Evolutionary conservation across 2,329 filamentous ascomycete species (phyloP), one percentile per base, ranked within the genome.

Genomic region (Penicillium sp.): DNA sequence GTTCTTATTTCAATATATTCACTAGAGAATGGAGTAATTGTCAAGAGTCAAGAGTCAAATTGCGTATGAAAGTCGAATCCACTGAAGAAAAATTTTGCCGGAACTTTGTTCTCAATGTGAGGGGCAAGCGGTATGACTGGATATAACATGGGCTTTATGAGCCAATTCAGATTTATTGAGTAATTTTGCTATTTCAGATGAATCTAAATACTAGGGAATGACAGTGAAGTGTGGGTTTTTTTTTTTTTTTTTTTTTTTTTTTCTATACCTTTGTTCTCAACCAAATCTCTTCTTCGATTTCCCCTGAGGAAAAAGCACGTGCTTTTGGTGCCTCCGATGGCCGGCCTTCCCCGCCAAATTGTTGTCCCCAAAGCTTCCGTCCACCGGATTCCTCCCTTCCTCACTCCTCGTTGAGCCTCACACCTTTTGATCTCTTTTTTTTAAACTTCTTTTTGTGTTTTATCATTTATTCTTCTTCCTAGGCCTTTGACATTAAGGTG

Each of bases 301-400:
- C 26, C 47, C 35, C 36, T 19, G 18, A 38, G 26, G 39, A 32
- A 53, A 58, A 52, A 62, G 62, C 67, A 66, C 65, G 67, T 67
- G 65, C 61, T 56, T 67, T 66, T 65, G 66, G 67, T 67, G 65
- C 61, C 57, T 67, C 67, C 66, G 66, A 68, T 61, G 53, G 59
- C 61, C 63, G 66, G 65, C 53, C 57, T 62, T 50, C 61, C 61
- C 63, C 60, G 58, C 56, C 57, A 62, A 60, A 60, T 47, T 27
- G 30, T 47, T 26, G 29, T 30, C 34, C 43, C 49, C 47, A 55
- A 59, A 53, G 14, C 29, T 57, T 58, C 51, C 46, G 51, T 30
- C 39, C 53, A 57, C 53, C 49, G 41, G 49, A 36, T 39, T 53
- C 42, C 49, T 57, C 42, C 52, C 48, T 45, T 52, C 50, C 42